Conservation (phyloP, 129 eudicot genomes). For the Flaveria brownii region DNA sequence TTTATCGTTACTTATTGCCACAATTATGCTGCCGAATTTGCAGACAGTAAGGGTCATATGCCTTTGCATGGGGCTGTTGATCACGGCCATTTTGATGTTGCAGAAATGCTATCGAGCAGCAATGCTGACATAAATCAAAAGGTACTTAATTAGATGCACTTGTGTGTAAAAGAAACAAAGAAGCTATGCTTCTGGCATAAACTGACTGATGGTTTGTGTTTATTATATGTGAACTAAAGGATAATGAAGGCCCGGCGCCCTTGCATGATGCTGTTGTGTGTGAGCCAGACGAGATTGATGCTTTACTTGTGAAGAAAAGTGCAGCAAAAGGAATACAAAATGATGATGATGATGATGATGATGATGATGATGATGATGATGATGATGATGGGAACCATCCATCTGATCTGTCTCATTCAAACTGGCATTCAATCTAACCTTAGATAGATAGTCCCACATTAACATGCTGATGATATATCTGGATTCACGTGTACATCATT, state of each 20-base stretch:
- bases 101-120: conserved; percentile 48
- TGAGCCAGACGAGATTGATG: conserved; percentile 52
- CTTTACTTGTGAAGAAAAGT: conserved; percentile 60
- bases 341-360: conserved; percentile 38
- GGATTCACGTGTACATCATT: conserved; percentile 28
- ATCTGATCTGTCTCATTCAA: conserved; percentile 52
- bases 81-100: conserved; percentile 61
- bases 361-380: background rate
- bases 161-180: background rate
- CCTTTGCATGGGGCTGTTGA: conserved; percentile 91
- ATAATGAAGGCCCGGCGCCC: conserved; percentile 70
- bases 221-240: conserved; percentile 37
- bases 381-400: conserved; percentile 41
- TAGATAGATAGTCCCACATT: background rate
- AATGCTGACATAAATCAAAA: conserved; percentile 40
- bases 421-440: conserved; percentile 65
- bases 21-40: conserved; percentile 21
- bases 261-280: conserved; percentile 76
- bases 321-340: conserved; percentile 50
- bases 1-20: background rate
- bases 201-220: conserved; percentile 6
- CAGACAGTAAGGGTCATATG: conserved; percentile 87
- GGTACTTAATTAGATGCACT: conserved; percentile 41
- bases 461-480: conserved; percentile 1
- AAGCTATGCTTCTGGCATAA: conserved; percentile 12